These are phyloP conservation scores for Phytophthora aleatoria DNA, from an alignment of 352 stramenopile species.

Conservation along the genomic window DNA sequence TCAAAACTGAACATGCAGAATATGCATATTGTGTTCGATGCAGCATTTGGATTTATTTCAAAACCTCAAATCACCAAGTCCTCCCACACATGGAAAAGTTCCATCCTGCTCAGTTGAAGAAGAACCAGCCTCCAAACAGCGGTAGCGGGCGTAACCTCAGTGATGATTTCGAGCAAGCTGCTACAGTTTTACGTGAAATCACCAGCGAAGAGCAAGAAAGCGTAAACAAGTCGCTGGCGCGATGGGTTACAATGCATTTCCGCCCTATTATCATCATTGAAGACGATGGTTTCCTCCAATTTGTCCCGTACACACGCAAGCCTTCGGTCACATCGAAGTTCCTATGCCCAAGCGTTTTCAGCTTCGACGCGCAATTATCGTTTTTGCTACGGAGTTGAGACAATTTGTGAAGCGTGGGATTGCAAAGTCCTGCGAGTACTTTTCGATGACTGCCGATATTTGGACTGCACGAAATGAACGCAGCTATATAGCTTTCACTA, in stretches of 20 bases:
- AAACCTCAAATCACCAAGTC: slow-evolving; percentile 12
- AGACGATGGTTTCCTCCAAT: slow-evolving; percentile 17
- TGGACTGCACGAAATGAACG: neutral
- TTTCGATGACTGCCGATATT: neutral
- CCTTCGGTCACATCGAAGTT: slow-evolving; percentile 6
- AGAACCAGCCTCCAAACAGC: too few species aligned
- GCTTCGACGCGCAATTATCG: slow-evolving; percentile 6
- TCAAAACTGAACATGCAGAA: slow-evolving; percentile 10
- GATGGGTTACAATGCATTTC: slow-evolving; percentile 18
- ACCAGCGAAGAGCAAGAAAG: slow-evolving; percentile 2
- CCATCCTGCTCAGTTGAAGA: neutral
- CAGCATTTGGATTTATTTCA: slow-evolving; percentile 2
- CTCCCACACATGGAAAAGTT: slow-evolving; percentile 10
- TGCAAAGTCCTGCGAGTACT: neutral
- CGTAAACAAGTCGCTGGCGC: slow-evolving; percentile 8
- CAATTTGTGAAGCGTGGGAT: neutral
- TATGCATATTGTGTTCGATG: slow-evolving; percentile 11
- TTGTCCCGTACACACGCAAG: slow-evolving; percentile 9
- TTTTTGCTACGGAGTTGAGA: slow-evolving; percentile 6
- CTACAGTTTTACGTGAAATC: slow-evolving; percentile 4
- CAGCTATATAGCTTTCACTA: neutral
- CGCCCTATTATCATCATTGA: slow-evolving; percentile 11
- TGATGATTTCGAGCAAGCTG: neutral
- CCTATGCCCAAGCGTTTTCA: slow-evolving; percentile 1
- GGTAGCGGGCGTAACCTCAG: neutral